These are phyloP conservation scores for Stentor roeselii DNA, from an alignment of 73 alveolate species.

Conservation along the genomic window DNA sequence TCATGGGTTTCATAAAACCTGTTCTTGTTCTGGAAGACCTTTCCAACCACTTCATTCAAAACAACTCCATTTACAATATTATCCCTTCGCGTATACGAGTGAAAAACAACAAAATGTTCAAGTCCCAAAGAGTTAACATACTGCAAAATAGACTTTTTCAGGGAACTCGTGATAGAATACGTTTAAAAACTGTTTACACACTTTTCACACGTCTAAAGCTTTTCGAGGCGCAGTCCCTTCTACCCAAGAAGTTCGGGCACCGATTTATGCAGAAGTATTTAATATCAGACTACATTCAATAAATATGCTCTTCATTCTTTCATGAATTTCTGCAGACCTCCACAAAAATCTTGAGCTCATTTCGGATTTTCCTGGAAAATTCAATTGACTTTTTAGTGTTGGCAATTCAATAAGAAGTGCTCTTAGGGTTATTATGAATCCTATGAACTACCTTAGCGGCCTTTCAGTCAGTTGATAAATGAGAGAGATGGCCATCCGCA, in stretches of 20 bases:
- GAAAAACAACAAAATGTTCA: neutral
- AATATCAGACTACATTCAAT: neutral
- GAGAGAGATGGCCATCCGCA: slow-evolving; percentile 46
- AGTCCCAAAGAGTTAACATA: neutral
- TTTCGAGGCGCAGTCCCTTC: neutral
- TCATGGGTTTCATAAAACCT: neutral
- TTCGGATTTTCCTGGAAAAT: slow-evolving; percentile 46
- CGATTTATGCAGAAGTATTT: neutral
- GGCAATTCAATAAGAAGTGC: slow-evolving; percentile 45
- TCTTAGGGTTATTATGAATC: slow-evolving; percentile 40
- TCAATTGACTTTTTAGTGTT: slow-evolving; percentile 58
- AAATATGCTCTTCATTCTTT: neutral
- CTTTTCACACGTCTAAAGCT: neutral
- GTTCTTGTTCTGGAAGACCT: neutral
- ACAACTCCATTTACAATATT: neutral
- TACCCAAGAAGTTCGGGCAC: neutral
- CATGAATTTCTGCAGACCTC: slow-evolving; percentile 1
- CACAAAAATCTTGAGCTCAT: neutral
- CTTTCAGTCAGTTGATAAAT: slow-evolving; percentile 65
- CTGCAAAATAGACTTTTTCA: neutral
- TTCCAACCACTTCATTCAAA: neutral
- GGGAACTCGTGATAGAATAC: neutral
- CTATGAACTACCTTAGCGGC: slow-evolving; percentile 59
- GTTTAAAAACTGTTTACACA: neutral
- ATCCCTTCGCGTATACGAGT: neutral